Base-by-base conservation (phyloP, 2,329 filamentous ascomycete species). In the Curvularia lunata region DNA sequence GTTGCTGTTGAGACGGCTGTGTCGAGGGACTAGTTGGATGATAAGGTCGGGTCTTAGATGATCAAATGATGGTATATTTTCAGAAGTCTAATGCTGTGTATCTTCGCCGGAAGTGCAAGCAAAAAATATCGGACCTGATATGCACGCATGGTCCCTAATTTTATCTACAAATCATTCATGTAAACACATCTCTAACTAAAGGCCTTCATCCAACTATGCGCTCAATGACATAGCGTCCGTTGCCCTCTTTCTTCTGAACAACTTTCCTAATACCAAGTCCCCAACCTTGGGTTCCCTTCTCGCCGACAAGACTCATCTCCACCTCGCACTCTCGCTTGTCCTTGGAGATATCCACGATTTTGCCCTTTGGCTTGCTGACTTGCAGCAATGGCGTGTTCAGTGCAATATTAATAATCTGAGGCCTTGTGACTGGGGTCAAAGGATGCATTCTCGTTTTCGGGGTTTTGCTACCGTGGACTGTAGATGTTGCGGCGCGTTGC, bases 331-430 rank as follows among this genome's bases (percentile, higher is more conserved):
- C 89, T 48, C 93, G 84, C 61, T 79, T 79, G 66, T 81, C 82
- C 48, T 78, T 74, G 0, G 79, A 71, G 63, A 84, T 80, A 13
- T 78, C 78, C 38, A 78, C 79, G 60, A 91, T 85, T 81, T 95
- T 93, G 67, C 95, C 95, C 72, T 97, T 88, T 1, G 95, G 94
- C 80, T 98, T 98, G 3, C 92, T 91, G 65, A 94, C 92, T 37
- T 86, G 86, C 21, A 98, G 76, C 52, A 99, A 80, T 48, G 92
- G 91, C 12, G 95, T 98, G 0, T 91, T 91, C 73, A 92, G 89
- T 5, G 92, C 91, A 53, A 98, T 81, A 1, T 86, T 87, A 4
- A 90, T 86, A 5, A 99, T 83, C 74, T 96, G 91, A 2, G 85
- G 84, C 1, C 87, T 89, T 16, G 87, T 90, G 6, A 96, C 82